Base-by-base conservation (phyloP, 345 rosid genomes). In the Lenwebbia sp. region DNA sequence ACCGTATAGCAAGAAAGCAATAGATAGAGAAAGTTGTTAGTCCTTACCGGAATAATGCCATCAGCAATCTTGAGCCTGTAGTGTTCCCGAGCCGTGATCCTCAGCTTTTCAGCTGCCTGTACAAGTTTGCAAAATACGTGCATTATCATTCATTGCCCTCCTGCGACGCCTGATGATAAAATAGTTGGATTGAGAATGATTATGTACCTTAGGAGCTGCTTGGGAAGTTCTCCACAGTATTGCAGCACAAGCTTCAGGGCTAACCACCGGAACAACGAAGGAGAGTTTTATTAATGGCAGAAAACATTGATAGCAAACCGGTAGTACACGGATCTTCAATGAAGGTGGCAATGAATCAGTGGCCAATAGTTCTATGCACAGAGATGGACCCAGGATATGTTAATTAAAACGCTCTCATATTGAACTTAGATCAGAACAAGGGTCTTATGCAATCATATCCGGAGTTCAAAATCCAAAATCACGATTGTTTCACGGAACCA, bases 161-260 rank as follows among this genome's bases (percentile, higher is more conserved):
- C 11, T 30, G 75, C 22, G 30, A 12, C 15, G 75, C 1, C 21
- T 62, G 75, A 62, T 28, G 40, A 62, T 30, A 62, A 28, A 62
- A 33, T 62, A 14, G 40, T 62, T 21, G 17, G 11, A 62, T 62
- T 62, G 33, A 62, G 22, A 15, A 55, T 87, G n/a, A 86, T 78
- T 25, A 85, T 41, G 52, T 74, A 85, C 98, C 98, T 92, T 93
- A 85, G 99, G 98, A 70, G 99, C 86, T 89, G 97, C 98, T 91
- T 94, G 95, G 84, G 98, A 94, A 88, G 87, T 94, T 92, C 95
- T 95, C 98, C 98, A 97, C 90, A 96, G 91, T 86, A 97, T 97
- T 55, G 99, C 97, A 52, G 98, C 99, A 91, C 98, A 94, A 13
- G 98, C 98, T 94, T 95, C 99, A 17, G 99, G 99, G 89, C 99